Percentiles rank a stretch among this genome's conserved stretches.
Conservation (phyloP, 169 alveolate genomes). For the Amoebophrya sp. region DNA sequence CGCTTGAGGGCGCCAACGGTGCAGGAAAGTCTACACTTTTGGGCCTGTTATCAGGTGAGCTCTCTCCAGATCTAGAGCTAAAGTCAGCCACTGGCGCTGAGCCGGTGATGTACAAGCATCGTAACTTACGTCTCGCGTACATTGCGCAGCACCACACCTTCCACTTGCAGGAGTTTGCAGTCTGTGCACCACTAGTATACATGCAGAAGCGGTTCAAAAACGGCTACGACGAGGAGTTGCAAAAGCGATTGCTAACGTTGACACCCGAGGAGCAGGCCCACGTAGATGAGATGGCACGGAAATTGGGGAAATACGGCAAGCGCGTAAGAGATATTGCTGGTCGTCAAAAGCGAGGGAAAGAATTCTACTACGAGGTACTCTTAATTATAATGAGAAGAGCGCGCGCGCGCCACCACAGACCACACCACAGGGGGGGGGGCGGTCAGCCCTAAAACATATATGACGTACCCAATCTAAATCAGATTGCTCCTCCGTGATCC, state of each 20-base stretch:
- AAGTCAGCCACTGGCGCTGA: neutral
- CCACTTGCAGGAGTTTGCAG: constrained; percentile 22
- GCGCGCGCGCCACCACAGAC: no score
- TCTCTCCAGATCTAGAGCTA: neutral
- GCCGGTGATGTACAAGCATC: constrained; percentile 22
- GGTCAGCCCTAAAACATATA: no score
- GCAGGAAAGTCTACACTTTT: constrained; percentile 30
- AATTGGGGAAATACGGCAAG: neutral
- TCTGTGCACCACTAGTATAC: constrained; percentile 12
- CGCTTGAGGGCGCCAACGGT: constrained; percentile 30
- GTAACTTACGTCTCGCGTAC: constrained; percentile 31
- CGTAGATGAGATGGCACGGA: neutral
- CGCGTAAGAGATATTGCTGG: neutral
- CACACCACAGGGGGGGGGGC: no score
- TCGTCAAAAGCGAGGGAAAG: constrained; percentile 12
- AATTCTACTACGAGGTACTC: constrained; percentile 29
- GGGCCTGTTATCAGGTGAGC: constrained; percentile 26
- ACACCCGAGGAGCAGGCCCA: constrained; percentile 20
- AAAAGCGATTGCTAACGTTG: constrained; percentile 15
- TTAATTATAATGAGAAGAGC: no score
- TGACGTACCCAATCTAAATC: no score
- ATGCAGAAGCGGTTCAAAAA: constrained; percentile 29
- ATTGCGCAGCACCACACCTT: constrained; percentile 33
- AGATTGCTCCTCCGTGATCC: no score
- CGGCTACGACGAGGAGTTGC: constrained; percentile 37